Conservation (phyloP, 352 stramenopile genomes). For the Thalassiosira hispida region DNA sequence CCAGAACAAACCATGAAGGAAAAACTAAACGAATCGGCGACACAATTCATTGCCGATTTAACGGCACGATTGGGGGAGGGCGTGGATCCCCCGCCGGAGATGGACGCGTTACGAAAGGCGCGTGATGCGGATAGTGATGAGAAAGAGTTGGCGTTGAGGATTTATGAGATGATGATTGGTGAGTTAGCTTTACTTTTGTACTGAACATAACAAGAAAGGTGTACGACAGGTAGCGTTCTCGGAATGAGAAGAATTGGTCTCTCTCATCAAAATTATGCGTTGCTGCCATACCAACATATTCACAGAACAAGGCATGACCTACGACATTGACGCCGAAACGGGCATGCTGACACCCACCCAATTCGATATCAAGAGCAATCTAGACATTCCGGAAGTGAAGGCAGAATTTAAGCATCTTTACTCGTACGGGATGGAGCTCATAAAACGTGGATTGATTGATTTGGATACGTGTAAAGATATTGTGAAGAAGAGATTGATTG, state of each 20-base stretch:
- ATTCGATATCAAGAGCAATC: constrained; percentile 77
- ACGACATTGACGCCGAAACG: constrained; percentile 70
- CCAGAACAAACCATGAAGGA: constrained; percentile 66
- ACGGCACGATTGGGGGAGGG: constrained; percentile 49
- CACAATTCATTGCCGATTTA: constrained; percentile 67
- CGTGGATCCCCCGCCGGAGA: constrained; percentile 58
- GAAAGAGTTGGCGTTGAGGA: constrained; percentile 43
- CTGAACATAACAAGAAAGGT: not conserved
- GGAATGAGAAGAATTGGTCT: not conserved
- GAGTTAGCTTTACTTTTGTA: constrained; percentile 9
- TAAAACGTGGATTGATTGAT: constrained; percentile 59
- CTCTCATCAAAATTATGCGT: constrained; percentile 8
- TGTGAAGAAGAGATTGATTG: constrained; percentile 70
- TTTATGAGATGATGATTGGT: constrained; percentile 82
- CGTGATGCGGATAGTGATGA: constrained; percentile 41
- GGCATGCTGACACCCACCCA: constrained; percentile 65
- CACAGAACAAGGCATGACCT: constrained; percentile 71
- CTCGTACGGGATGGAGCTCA: constrained; percentile 73
- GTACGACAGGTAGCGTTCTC: not conserved
- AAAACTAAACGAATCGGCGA: constrained; percentile 61
- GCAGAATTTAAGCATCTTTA: constrained; percentile 75
- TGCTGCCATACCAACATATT: not conserved
- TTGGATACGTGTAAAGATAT: constrained; percentile 59
- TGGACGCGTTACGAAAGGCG: constrained; percentile 53
- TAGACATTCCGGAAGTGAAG: constrained; percentile 76